Percentiles rank a stretch among this genome's conserved stretches.
phyloP scores from a whole-genome alignment of 805 yeast species.

The Teunomyces funiuensis region DNA sequence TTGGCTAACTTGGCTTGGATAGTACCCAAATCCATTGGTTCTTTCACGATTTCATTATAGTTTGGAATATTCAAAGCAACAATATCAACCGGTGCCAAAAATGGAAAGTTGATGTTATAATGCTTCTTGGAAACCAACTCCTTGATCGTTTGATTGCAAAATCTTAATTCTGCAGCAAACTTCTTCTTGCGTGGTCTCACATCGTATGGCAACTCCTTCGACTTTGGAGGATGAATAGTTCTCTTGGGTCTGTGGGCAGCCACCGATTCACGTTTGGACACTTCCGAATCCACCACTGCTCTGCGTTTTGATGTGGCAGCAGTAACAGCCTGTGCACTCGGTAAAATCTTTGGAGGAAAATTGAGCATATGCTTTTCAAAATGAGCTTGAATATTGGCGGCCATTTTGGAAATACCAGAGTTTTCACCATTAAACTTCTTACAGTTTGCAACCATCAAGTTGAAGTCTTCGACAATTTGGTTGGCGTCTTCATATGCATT shows the following conservation, averaged over 20 bases:
- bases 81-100: constrained; percentile 91
- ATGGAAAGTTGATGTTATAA: constrained; percentile 83
- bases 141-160: constrained; percentile 76
- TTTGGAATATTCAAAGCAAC: constrained; percentile 91
- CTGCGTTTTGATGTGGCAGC: constrained; percentile 30
- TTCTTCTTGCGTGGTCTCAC: constrained; percentile 89
- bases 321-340: constrained; percentile 9
- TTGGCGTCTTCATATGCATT: constrained; percentile 73
- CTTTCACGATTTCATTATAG: constrained; percentile 79
- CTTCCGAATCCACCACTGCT: constrained; percentile 50
- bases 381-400: constrained; percentile 81
- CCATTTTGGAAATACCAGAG: constrained; percentile 88
- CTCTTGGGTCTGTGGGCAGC: constrained; percentile 90
- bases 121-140: constrained; percentile 84
- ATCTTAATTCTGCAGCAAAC: constrained; percentile 83
- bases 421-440: constrained; percentile 80
- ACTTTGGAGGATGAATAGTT: constrained; percentile 94
- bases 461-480: constrained; percentile 73
- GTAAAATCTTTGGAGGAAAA: constrained; percentile 66
- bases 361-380: constrained; percentile 91
- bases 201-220: constrained; percentile 90
- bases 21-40: constrained; percentile 94
- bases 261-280: constrained; percentile 53
- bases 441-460: constrained; percentile 83
- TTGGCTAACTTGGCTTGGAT: constrained; percentile 76